phyloP scores from a whole-genome alignment of 2,329 filamentous ascomycete genomes.

The Pseudogymnoascus sp. region DNA sequence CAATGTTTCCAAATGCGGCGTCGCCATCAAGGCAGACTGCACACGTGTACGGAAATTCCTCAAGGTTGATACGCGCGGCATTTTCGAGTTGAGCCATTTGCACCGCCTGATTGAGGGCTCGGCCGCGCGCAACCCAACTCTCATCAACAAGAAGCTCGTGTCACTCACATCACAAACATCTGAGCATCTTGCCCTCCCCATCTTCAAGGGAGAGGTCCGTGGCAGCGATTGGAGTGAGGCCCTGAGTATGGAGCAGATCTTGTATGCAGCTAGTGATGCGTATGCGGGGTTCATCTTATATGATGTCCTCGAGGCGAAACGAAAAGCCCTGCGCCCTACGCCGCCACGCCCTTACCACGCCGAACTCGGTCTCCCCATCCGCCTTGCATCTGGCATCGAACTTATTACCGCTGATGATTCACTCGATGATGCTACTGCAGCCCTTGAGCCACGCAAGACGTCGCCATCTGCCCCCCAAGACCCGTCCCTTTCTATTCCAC shows the following conservation, averaged over 20 bases:
- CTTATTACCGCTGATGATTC: conserved; percentile 22
- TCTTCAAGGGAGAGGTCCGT: conserved; percentile 68
- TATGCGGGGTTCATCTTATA: conserved; percentile 73
- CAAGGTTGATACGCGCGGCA: conserved; percentile 51
- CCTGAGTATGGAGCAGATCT: conserved; percentile 55
- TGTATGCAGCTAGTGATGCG: conserved; percentile 72
- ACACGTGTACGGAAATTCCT: conserved; percentile 61
- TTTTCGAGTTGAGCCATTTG: conserved; percentile 76
- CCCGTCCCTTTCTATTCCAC: conserved; percentile 23
- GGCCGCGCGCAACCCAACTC: conserved; percentile 36
- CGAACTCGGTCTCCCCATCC: conserved; percentile 58
- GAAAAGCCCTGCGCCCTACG: conserved; percentile 55
- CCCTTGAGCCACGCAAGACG: conserved; percentile 6
- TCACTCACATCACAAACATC: conserved; percentile 61
- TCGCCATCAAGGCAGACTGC: conserved; percentile 62
- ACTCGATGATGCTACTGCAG: conserved; percentile 17
- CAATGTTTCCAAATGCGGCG: conserved; percentile 64
- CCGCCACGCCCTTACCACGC: conserved; percentile 63
- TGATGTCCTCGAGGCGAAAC: conserved; percentile 58
- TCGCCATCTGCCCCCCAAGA: conserved; percentile 10
- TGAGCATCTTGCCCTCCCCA: conserved; percentile 60
- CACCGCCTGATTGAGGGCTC: conserved; percentile 68
- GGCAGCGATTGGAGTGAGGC: conserved; percentile 63
- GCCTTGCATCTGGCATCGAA: conserved; percentile 38
- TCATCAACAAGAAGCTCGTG: conserved; percentile 59